Conservation (phyloP, 2,329 filamentous ascomycete genomes). For the Arthrobotrys musiformis region DNA sequence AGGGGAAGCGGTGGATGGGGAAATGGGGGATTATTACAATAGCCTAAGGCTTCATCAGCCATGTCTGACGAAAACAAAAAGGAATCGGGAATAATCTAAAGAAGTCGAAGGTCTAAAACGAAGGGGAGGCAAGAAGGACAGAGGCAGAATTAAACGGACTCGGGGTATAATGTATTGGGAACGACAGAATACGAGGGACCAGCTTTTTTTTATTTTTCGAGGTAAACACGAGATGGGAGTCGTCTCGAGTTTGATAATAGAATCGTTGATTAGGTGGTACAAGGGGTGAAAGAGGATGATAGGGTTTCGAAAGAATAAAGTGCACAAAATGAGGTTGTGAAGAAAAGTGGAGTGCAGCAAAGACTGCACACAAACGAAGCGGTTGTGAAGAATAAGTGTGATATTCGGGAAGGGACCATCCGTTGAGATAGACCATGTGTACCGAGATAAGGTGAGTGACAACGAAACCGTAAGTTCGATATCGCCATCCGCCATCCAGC, state of each 20-base stretch:
- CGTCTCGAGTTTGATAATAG: constrained; percentile 28
- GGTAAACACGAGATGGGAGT: constrained; percentile 25
- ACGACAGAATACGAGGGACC: constrained; percentile 45
- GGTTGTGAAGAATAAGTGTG: constrained; percentile 43
- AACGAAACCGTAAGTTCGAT: constrained; percentile 49
- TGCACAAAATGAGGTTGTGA: constrained; percentile 39
- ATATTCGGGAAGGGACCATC: constrained; percentile 45
- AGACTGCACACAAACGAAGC: constrained; percentile 11
- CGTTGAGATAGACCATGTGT: constrained; percentile 47
- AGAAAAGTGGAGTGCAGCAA: constrained; percentile 1
- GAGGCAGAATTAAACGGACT: constrained; percentile 50
- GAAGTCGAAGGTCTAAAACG: constrained; percentile 49
- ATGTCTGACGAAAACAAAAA: constrained; percentile 47
- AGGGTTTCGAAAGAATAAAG: constrained; percentile 20
- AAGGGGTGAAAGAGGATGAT: constrained; percentile 4
- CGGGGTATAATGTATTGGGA: constrained; percentile 54
- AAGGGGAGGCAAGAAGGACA: constrained; percentile 30
- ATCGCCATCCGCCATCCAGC: constrained; percentile 54
- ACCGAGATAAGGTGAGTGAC: constrained; percentile 45
- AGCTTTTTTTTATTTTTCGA: constrained; percentile 43
- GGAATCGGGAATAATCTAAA: constrained; percentile 50
- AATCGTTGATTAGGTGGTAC: constrained; percentile 25
- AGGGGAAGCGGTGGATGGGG: background rate
- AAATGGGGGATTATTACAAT: constrained; percentile 46
- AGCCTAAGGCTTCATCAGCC: constrained; percentile 52